Evolutionary conservation across 73 alveolate species (phyloP), one percentile per base, ranked within the genome.

Genomic region (Paramecium pentaurelia): DNA sequence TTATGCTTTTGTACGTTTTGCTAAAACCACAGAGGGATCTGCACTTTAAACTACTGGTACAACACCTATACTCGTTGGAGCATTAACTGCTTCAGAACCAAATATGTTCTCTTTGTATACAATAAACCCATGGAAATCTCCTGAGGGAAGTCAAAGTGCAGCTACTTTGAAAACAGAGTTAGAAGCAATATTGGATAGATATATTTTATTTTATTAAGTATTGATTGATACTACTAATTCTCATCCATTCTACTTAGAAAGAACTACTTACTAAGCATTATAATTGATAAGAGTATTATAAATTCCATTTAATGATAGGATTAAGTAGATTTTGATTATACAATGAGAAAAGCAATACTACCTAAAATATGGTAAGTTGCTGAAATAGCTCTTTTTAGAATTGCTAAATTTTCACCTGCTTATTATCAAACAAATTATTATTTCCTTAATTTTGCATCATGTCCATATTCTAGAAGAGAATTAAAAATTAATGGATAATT

Each of bases 161-260:
- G 34, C 87, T 38, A 73, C 60, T 4, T 25, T 49, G 25, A 64
- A 28, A 64, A 25, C 91, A 49, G 54, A 80, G 16, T 14, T 80
- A 18, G 30, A 9, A 45, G 32, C 28, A 16, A 36, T 42, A 6
- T 18, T 80, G 4, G 6, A n/a, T 1, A 64, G 16, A 32, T 25
- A 25, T 44, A 18, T 44, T 25, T 40, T 10, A 28, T 14, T 27
- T 47, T 27, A 45, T 80, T 7, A 2, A 44, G 22, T 44, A 18
- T 45, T 80, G 27, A 32, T 47, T 11, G 58, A 12, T 27, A 42
- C 45, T 18, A 77, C 44, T 14, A 32, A 71, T 11, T 77, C 71
- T 20, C 89, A 77, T 77, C 89, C 89, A 37, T 77, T 38, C 28
- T 77, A 77, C 37, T 18, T 44, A n/a, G 91, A 80, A 80, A 45